These are phyloP conservation scores for Acorus gramineus DNA, from an alignment of 106 monocot genomes.

Conservation along the genomic window DNA sequence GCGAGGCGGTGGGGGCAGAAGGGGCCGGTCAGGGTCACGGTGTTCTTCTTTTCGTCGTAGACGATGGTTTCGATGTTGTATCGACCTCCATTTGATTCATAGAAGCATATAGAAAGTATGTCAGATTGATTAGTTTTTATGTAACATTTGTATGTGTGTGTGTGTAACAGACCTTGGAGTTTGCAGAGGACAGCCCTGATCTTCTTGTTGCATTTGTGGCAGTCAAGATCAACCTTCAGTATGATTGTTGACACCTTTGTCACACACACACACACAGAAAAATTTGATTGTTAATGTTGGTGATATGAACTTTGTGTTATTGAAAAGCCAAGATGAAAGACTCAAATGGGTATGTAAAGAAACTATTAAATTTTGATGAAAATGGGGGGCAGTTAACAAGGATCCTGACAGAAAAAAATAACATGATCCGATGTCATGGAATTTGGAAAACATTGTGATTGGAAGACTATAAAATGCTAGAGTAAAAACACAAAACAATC, in stretches of 20 bases:
- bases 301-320: too few species aligned
- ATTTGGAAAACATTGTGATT: too few species aligned
- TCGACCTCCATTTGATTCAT: constrained; percentile 15
- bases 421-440: too few species aligned
- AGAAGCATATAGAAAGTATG: not conserved
- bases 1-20: constrained; percentile 34
- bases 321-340: too few species aligned
- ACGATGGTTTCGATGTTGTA: constrained; percentile 25
- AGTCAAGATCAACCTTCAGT: constrained; percentile 22
- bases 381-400: too few species aligned
- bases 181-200: constrained; percentile 19
- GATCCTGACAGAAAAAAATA: too few species aligned
- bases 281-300: too few species aligned
- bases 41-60: constrained; percentile 48
- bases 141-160: not conserved
- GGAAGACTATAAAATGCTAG: too few species aligned
- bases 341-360: too few species aligned
- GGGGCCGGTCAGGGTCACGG: constrained; percentile 43
- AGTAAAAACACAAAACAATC: too few species aligned
- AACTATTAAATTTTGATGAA: too few species aligned
- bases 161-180: constrained; percentile 15
- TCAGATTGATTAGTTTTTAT: not conserved
- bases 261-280: too few species aligned
- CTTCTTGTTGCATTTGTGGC: constrained; percentile 20
- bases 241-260: constrained; percentile 18